Evolutionary conservation across 1,139 yeast species (phyloP).

Genomic region (Pichia sp.): DNA sequence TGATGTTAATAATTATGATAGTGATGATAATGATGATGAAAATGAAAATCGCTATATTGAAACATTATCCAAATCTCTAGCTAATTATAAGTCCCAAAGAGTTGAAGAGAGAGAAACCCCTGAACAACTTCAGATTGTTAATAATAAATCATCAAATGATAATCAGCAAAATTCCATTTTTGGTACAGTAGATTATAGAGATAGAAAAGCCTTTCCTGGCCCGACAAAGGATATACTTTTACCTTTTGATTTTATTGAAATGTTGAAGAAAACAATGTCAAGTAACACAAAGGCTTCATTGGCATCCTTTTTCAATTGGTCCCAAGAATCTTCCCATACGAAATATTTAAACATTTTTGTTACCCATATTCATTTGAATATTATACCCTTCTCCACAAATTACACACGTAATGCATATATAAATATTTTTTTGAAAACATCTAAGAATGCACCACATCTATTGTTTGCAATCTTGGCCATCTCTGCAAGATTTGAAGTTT

Average conservation of each 20-base stretch:
- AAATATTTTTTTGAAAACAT: constrained; percentile 44
- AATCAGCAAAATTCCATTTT: background rate
- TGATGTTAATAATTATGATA: constrained; percentile 2
- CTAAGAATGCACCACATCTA: constrained; percentile 45
- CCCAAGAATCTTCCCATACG: constrained; percentile 28
- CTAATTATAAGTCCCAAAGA: constrained; percentile 6
- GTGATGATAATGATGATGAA: constrained; percentile 5
- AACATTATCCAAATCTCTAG: constrained; percentile 18
- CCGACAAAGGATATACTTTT: constrained; percentile 2
- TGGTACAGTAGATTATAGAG: background rate
- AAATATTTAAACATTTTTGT: constrained; percentile 32
- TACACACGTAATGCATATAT: constrained; percentile 32
- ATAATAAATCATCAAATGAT: constrained; percentile 1
- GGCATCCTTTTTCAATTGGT: constrained; percentile 28
- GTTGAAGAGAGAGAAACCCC: background rate
- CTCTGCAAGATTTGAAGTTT: constrained; percentile 44
- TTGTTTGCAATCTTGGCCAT: constrained; percentile 54
- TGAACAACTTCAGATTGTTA: background rate
- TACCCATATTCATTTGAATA: constrained; percentile 33
- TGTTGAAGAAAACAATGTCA: constrained; percentile 24
- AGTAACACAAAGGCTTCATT: constrained; percentile 21
- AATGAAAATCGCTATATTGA: constrained; percentile 21
- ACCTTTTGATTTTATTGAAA: constrained; percentile 23
- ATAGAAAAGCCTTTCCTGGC: constrained; percentile 11
- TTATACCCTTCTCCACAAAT: constrained; percentile 32